phyloP scores from a whole-genome alignment of 805 yeast genomes.

The Komagataella populi region DNA sequence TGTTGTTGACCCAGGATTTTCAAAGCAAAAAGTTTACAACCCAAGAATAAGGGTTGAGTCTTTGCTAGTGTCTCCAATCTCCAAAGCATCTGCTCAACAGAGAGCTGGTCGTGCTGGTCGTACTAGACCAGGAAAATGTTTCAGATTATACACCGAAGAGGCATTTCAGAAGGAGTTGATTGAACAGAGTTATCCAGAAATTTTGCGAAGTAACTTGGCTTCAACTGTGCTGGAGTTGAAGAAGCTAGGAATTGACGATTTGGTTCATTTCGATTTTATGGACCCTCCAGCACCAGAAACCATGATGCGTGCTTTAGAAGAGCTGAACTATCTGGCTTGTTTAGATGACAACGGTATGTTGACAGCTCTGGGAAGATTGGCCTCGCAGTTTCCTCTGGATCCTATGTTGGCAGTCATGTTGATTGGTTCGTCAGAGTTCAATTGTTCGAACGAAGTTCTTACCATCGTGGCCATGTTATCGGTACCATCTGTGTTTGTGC shows the following conservation, averaged over 20 bases:
- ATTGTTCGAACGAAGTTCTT: conserved; percentile 80
- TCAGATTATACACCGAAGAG: conserved; percentile 91
- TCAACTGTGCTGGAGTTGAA: conserved; percentile 87
- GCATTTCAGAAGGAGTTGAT: conserved; percentile 89
- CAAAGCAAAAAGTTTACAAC: conserved; percentile 92
- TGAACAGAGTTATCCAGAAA: conserved; percentile 94
- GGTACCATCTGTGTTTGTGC: conserved; percentile 87
- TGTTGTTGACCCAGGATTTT: conserved; percentile 95
- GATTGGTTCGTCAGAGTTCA: conserved; percentile 73
- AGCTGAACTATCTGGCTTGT: conserved; percentile 80
- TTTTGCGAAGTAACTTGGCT: conserved; percentile 79
- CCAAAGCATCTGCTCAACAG: conserved; percentile 96
- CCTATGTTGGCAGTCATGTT: conserved; percentile 92
- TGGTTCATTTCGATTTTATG: conserved; percentile 97
- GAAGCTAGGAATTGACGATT: conserved; percentile 88
- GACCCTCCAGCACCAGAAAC: conserved; percentile 99
- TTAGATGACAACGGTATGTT: conserved; percentile 84
- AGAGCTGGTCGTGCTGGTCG: conserved; percentile 99
- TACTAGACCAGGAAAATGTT: conserved; percentile 96
- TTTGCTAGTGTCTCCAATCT: conserved; percentile 84
- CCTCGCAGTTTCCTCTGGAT: conserved; percentile 89
- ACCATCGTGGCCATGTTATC: conserved; percentile 83
- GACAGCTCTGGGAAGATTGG: conserved; percentile 79
- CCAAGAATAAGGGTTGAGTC: conserved; percentile 95
- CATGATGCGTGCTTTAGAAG: conserved; percentile 98